A percentile compares a stretch with the other conserved stretches of the same genome.
These are phyloP conservation scores for Tulasnella sp. DNA, from an alignment of 768 basidiomycete species.

Conservation along the genomic window DNA sequence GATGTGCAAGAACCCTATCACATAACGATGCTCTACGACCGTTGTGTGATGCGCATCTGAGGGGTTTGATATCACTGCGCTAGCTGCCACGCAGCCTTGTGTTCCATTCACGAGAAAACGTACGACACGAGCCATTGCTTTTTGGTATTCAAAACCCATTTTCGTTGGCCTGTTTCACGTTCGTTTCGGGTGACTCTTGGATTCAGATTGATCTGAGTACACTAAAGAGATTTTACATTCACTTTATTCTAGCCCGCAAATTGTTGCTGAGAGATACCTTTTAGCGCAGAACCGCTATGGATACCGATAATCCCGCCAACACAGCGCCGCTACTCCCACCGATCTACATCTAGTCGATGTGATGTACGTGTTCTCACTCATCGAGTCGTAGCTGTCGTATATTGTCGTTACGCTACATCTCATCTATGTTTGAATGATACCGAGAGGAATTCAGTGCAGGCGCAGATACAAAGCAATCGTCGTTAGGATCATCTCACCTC, in stretches of 20 bases:
- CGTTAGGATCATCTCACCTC: no score
- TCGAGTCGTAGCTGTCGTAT: no score
- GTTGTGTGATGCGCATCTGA: conserved; percentile 69
- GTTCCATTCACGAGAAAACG: conserved; percentile 68
- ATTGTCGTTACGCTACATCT: no score
- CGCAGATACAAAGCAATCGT: no score
- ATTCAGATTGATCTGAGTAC: no score
- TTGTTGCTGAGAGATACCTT: neutral
- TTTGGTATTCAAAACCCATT: conserved; percentile 76
- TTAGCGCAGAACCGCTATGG: neutral
- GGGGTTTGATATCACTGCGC: conserved; percentile 89
- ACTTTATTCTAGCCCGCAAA: neutral
- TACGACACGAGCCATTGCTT: conserved; percentile 79
- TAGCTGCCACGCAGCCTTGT: conserved; percentile 80
- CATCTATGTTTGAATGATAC: no score
- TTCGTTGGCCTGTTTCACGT: conserved; percentile 24
- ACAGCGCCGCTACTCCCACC: neutral
- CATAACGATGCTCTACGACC: conserved; percentile 67
- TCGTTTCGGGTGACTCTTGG: neutral
- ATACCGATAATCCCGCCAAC: neutral
- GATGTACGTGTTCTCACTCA: no score
- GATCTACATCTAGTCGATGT: no score
- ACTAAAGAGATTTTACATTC: no score
- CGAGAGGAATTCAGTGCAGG: no score
- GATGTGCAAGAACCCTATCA: neutral